These are phyloP conservation scores for Pezicula neosporulosa DNA, from an alignment of 2,329 filamentous ascomycete genomes.

Conservation along the genomic window DNA sequence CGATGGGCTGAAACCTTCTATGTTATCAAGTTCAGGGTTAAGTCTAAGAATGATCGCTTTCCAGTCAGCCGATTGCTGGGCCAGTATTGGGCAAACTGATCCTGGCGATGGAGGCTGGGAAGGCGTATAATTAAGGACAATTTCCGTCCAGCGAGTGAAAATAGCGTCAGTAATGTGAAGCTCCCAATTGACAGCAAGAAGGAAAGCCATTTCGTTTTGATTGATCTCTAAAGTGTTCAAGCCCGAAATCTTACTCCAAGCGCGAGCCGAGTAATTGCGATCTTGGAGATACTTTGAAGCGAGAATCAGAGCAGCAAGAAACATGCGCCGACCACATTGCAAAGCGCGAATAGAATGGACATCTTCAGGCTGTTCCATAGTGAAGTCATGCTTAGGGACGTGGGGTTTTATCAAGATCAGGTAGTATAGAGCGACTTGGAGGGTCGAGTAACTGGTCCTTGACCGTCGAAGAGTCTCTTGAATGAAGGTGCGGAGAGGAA, in stretches of 20 bases:
- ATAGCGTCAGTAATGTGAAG: constrained; percentile 86
- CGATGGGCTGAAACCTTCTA: constrained; percentile 46
- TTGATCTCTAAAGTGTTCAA: constrained; percentile 92
- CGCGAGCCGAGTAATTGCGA: constrained; percentile 93
- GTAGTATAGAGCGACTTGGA: constrained; percentile 96
- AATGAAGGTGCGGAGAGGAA: constrained; percentile 92
- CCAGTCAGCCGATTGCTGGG: constrained; percentile 42
- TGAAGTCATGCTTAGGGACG: constrained; percentile 80
- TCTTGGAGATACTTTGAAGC: constrained; percentile 98
- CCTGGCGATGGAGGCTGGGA: constrained; percentile 54
- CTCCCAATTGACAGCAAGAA: constrained; percentile 88
- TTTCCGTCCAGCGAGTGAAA: constrained; percentile 91
- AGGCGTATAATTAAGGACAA: constrained; percentile 76
- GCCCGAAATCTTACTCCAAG: constrained; percentile 99
- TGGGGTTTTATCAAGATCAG: constrained; percentile 89
- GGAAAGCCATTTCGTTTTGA: constrained; percentile 90
- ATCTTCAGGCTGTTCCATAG: constrained; percentile 78
- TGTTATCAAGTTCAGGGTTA: constrained; percentile 55
- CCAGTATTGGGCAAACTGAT: constrained; percentile 16
- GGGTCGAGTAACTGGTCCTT: constrained; percentile 92
- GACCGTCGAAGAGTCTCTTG: constrained; percentile 95
- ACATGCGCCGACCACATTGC: constrained; percentile 96
- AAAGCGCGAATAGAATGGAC: constrained; percentile 72
- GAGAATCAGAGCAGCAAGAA: constrained; percentile 88
- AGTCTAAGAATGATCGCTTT: constrained; percentile 54